Evolutionary conservation across 192 early-diverging fungal species (phyloP), one percentile per base, ranked within the genome.

Genomic region (Gryganskiella cystojenkinii): DNA sequence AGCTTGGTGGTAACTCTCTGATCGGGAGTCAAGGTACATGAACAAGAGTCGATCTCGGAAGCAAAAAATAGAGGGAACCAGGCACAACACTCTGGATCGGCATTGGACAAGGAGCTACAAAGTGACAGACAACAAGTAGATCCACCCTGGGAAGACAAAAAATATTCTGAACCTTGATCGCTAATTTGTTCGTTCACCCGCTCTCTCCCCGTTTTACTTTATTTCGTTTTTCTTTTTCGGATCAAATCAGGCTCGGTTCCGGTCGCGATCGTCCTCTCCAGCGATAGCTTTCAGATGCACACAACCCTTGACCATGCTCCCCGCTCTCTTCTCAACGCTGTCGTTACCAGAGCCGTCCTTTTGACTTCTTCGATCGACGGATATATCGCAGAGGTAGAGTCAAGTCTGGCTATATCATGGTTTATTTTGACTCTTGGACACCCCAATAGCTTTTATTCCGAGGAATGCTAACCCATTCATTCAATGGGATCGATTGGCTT

Each of bases 161-260:
- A 40, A 13, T 13, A 40, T 5, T 13, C 37, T 37, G 34, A 67
- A 67, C 65, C 56, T 59, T 67, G 64, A 66, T 57, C 35, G 30
- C 30, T 55, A 25, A 33, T 55, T 34, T n/a, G 13, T 44, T 44
- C 25, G 9, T 60, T 30, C 42, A 44, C 58, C 43, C 28, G 27
- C n/a, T n/a, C n/a, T n/a, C n/a, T n/a, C n/a, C 15, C 25, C 40
- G n/a, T 14, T 58, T 59, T 31, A 54, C 27, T 61, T 14, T 52
- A 4, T 53, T 30, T 15, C 19, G n/a, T n/a, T 6, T 42, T 43
- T 25, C 56, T 42, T 31, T 47, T 28, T 42, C 58, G 55, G 42
- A 78, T 63, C 65, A 68, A 76, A 76, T 76, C 73, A 78, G 74
- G 37, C 61, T 78, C 74, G 66, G 61, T 78, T 78, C 74, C 74